These are phyloP conservation scores for Hemisphaericaspora lyxosophila DNA, from an alignment of 1,139 yeast genomes.

Conservation along the genomic window DNA sequence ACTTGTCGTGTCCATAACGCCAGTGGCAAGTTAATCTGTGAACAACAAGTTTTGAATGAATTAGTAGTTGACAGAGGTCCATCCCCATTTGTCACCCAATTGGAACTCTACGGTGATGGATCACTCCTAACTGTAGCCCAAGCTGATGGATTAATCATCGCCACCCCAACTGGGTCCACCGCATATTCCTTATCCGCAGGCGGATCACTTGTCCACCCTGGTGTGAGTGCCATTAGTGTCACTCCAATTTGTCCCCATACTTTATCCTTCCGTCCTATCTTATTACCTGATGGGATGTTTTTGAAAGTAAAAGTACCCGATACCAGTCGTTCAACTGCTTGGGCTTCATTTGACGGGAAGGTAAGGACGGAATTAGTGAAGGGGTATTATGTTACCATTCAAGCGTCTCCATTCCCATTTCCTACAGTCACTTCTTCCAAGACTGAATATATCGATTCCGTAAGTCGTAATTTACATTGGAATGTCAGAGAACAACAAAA, in stretches of 20 bases:
- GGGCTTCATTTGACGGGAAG: conserved; percentile 91
- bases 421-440: conserved; percentile 78
- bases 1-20: conserved; percentile 64
- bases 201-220: conserved; percentile 86
- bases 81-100: conserved; percentile 79
- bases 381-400: conserved; percentile 76
- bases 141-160: conserved; percentile 85
- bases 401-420: conserved; percentile 79
- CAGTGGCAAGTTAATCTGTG: conserved; percentile 60
- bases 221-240: conserved; percentile 82
- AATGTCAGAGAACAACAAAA: conserved; percentile 80
- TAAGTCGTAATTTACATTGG: conserved; percentile 83
- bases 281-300: conserved; percentile 83
- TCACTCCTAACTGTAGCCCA: conserved; percentile 79
- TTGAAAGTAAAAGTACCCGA: conserved; percentile 72
- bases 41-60: conserved; percentile 82
- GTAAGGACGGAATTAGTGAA: conserved; percentile 65
- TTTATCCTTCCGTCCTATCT: conserved; percentile 79
- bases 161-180: conserved; percentile 95
- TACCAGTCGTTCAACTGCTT: conserved; percentile 72
- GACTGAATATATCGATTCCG: conserved; percentile 81
- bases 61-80: conserved; percentile 87
- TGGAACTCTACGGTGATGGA: conserved; percentile 82
- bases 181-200: conserved; percentile 90
- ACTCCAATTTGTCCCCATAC: conserved; percentile 95